Base-by-base conservation (phyloP, 2,329 filamentous ascomycete genomes). In the Ascosphaera apis region DNA sequence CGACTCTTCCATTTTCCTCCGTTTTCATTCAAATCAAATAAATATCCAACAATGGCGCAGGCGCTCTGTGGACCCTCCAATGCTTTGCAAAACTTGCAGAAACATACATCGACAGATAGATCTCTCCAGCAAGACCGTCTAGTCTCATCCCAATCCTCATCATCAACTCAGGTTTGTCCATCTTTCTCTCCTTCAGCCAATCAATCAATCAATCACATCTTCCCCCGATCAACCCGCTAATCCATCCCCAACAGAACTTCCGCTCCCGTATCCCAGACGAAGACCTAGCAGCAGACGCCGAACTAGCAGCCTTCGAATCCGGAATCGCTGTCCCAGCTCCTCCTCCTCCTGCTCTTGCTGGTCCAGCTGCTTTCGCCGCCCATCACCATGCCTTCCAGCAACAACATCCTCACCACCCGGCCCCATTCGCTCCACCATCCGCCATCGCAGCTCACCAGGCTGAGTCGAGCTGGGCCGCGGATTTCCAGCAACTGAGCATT, bases 41-140 rank as follows among this genome's bases (percentile, higher is more conserved):
- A n/a, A n/a, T n/a, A n/a, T 31, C n/a, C 36, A 48, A 58, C 43
- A 45, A 78, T 78, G 73, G 62, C 68, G 36, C 72, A 78, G 47
- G 63, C 67, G 45, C 59, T 79, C 38, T 84, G 78, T 51, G 76
- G 78, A 40, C 76, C 77, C 13, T 78, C 77, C 9, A 82, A 78
- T 54, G 66, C 76, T 42, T 66, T 80, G 36, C 77, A 81, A 53
- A 74, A 67, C 48, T 70, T 83, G 50, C 67, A 76, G 47, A 72
- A 76, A 46, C 76, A 82, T 52, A 60, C 69, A 8, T 64, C 73
- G 34, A 64, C 69, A 42, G 76, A 83, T 50, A 64, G 74, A 37
- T 72, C 72, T 7, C 60, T 77, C 34, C 76, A 83, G 49, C 78
- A 81, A 52, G 78, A 83, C 53, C 72, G 75, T 36, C 47, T 78